Percentiles rank a stretch among this genome's conserved stretches.
phyloP scores from a whole-genome alignment of 768 basidiomycete species.

The Pholiota molesta region DNA sequence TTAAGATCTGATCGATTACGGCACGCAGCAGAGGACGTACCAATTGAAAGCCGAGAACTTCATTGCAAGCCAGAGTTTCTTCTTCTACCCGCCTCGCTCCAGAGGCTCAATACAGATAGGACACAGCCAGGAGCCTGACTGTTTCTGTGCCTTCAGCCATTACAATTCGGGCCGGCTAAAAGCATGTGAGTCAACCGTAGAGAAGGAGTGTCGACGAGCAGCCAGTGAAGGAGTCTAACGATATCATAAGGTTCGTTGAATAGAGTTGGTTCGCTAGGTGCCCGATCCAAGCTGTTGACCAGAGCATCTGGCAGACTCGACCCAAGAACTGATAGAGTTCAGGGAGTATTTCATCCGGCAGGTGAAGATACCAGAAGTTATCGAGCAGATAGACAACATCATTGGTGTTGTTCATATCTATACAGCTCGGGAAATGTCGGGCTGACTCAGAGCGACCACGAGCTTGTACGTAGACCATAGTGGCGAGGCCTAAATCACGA shows the following conservation, averaged over 20 bases:
- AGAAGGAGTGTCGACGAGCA: slow-evolving; percentile 30
- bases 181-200: slow-evolving; percentile 14
- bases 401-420: too few relatives aligned
- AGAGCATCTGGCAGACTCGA: too few relatives aligned
- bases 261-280: not conserved
- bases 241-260: slow-evolving; percentile 27
- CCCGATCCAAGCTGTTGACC: not conserved
- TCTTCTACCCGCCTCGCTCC: slow-evolving; percentile 64
- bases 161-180: slow-evolving; percentile 33
- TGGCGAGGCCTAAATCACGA: too few relatives aligned
- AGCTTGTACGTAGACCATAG: too few relatives aligned
- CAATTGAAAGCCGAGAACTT: slow-evolving; percentile 86
- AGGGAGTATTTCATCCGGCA: too few relatives aligned
- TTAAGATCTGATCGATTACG: not conserved
- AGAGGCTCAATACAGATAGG: slow-evolving; percentile 71
- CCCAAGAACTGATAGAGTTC: too few relatives aligned
- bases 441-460: too few relatives aligned
- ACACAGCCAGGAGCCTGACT: slow-evolving; percentile 75
- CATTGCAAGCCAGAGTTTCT: slow-evolving; percentile 72
- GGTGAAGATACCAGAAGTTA: too few relatives aligned
- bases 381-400: not conserved
- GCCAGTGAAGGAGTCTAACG: slow-evolving; percentile 26
- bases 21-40: slow-evolving; percentile 36
- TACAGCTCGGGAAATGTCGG: too few relatives aligned
- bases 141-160: slow-evolving; percentile 69